Base-by-base conservation (phyloP, 352 stramenopile genomes). In the Globisporangium emineosum region DNA sequence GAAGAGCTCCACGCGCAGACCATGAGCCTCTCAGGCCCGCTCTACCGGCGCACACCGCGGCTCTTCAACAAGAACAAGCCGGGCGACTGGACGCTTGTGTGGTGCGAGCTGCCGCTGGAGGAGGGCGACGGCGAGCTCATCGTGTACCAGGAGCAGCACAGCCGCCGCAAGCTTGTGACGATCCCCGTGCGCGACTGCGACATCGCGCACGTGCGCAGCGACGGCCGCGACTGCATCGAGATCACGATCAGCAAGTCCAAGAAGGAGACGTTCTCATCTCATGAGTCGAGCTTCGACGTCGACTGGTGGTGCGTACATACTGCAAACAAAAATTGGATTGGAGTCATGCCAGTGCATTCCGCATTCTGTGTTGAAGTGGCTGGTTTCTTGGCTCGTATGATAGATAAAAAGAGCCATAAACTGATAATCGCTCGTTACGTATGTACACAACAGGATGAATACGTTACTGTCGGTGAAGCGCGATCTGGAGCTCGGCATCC, bases 251-350 rank as follows among this genome's bases (percentile, higher is more conserved):
- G 60, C 62, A 78, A 76, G 60, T 69, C 67, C 57, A 94, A 93
- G 69, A 94, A 93, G 60, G 85, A 96, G 61, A 91, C 80, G 1
- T 90, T 96, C 57, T 88, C 85, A 17, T 93, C 87, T 6, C 82
- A 91, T 56, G 82, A 91, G 62, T 91, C 80, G 33, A 95, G 85
- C 59, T 88, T 91, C 49, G 87, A 96, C 54, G 79, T 94, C 13
- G 87, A 96, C 70, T 96, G 85, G 85, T 96, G 87, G 86, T 95
- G 69, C 40, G 76, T 57, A 47, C 32, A 43, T 40, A 15, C 8
- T 12, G 15, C 42, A 25, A 12, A 15, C 8, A 17, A 17, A 12
- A 12, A 40, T 40, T 17, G 8, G 33, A 40, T 40, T 13, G 33
- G 12, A 43, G 35, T 8, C 2, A 43, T 43, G 35, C 9, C 13